These are phyloP conservation scores for Chlamydomonas sp. DNA, from an alignment of 139 green algal genomes.

Conservation along the genomic window DNA sequence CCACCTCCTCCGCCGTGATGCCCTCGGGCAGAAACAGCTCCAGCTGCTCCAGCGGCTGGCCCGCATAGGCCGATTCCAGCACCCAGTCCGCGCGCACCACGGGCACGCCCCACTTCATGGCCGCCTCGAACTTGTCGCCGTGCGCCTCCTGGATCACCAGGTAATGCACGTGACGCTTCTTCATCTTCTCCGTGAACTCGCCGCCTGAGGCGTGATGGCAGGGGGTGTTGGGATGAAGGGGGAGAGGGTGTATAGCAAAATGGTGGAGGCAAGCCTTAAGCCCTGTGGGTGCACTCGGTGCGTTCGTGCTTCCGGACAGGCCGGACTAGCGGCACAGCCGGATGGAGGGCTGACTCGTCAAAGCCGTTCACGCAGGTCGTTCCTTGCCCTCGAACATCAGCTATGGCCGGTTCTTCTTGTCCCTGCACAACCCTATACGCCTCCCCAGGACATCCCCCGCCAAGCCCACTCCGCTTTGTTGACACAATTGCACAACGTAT, in stretches of 20 bases:
- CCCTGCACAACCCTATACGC: no score
- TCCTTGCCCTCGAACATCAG: no score
- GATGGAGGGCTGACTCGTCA: no score
- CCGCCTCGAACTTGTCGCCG: constrained; percentile 13
- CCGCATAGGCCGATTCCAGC: constrained; percentile 9
- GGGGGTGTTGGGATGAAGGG: not conserved
- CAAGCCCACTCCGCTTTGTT: no score
- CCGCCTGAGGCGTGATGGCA: not conserved
- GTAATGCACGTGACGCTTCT: constrained; percentile 1
- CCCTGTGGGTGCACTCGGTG: not conserved
- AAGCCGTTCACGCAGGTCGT: no score
- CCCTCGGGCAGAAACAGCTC: constrained; percentile 1
- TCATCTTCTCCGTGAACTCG: constrained; percentile 17
- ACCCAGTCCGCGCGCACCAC: constrained; percentile 16
- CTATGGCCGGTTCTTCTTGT: no score
- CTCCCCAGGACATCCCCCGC: no score
- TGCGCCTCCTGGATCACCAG: constrained; percentile 13
- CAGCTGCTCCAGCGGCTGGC: constrained; percentile 7
- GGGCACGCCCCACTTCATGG: constrained; percentile 24
- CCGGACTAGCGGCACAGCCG: no score
- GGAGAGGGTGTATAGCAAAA: not conserved
- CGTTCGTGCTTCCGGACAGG: no score
- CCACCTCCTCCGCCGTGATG: constrained; percentile 11
- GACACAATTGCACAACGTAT: no score
- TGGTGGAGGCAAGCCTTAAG: not conserved